Evolutionary conservation across 169 alveolate genomes (phyloP).

Genomic region (Cardiosporidium cionae): DNA sequence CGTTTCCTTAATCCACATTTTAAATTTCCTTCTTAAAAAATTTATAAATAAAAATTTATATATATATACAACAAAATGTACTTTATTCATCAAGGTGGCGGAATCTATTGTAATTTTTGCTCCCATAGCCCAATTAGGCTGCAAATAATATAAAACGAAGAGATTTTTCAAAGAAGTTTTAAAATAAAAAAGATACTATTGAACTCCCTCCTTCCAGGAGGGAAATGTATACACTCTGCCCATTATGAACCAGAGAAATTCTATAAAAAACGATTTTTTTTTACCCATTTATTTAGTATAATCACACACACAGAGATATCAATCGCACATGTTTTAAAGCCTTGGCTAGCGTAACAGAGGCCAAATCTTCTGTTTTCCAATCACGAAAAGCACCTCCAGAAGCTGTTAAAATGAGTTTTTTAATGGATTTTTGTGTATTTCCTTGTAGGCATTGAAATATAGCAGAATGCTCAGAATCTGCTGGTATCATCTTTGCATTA

Average conservation of each 20-base stretch:
- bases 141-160: constrained; percentile 4
- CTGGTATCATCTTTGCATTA: constrained; percentile 47
- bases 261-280: not conserved
- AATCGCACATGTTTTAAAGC: constrained; percentile 31
- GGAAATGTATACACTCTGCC: no score
- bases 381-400: constrained; percentile 37
- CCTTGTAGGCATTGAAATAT: constrained; percentile 63
- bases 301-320: constrained; percentile 6
- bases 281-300: not conserved
- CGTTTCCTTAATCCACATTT: no score
- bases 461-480: constrained; percentile 76
- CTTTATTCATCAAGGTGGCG: constrained; percentile 74
- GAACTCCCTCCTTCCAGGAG: no score
- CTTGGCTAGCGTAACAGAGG: constrained; percentile 4
- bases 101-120: constrained; percentile 71
- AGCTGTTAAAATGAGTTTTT: constrained; percentile 17
- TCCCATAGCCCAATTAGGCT: constrained; percentile 78
- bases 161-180: no score
- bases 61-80: not conserved
- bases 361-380: constrained; percentile 12
- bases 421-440: not conserved
- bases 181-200: no score
- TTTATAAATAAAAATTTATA: not conserved
- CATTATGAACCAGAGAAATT: no score
- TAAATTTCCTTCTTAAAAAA: no score